Percentiles rank a stretch among this genome's conserved stretches.
Evolutionary conservation across 768 basidiomycete genomes (phyloP).

Genomic region (Royoungia palumana): DNA sequence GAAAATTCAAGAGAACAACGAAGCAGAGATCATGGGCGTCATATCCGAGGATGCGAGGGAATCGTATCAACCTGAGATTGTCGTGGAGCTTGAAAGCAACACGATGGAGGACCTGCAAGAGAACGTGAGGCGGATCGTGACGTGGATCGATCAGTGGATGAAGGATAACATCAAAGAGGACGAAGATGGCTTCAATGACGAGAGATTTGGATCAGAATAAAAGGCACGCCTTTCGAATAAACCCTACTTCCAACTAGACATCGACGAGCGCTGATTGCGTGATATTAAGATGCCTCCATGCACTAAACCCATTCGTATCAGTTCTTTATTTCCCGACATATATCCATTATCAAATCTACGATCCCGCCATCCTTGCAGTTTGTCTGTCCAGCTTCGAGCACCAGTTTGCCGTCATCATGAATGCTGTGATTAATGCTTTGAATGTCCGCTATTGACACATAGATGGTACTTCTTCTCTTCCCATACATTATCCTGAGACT

Average conservation of each 20-base stretch:
- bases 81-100: conserved; percentile 82
- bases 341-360: neutral
- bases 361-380: too few species aligned
- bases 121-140: conserved; percentile 83
- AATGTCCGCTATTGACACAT: neutral
- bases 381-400: too few species aligned
- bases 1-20: conserved; percentile 98
- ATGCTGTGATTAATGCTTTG: neutral
- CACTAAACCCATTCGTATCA: neutral
- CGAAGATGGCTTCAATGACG: neutral
- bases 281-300: neutral
- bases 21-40: conserved; percentile 96
- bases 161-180: conserved; percentile 18
- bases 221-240: neutral
- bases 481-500: neutral
- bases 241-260: too few species aligned
- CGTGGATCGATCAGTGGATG: conserved; percentile 84
- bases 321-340: too few species aligned
- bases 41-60: conserved; percentile 84
- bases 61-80: conserved; percentile 81
- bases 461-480: neutral
- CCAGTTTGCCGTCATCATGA: too few species aligned
- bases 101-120: conserved; percentile 75
- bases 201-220: neutral
- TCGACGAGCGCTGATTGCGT: neutral